Evolutionary conservation across 768 basidiomycete species (phyloP).

Genomic region (Neoboletus brunneissimus): DNA sequence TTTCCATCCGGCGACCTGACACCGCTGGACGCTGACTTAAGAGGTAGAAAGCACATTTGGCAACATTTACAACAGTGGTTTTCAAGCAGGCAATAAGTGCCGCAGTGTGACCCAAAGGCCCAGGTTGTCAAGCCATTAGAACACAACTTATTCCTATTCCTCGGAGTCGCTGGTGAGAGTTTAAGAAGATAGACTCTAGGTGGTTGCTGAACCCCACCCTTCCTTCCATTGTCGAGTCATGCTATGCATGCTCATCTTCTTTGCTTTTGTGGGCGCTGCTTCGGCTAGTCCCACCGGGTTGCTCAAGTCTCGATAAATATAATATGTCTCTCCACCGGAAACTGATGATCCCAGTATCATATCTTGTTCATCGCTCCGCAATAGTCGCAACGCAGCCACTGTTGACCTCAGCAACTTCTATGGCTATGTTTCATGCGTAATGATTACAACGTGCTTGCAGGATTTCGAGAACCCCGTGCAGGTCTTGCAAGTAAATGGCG

Average conservation of each 20-base stretch:
- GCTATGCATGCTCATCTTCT: not conserved
- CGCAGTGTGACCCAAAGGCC: not conserved
- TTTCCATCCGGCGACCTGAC: not conserved
- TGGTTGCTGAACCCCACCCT: not conserved
- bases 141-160: too few species aligned
- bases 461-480: not conserved
- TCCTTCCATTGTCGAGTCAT: not conserved
- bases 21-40: not conserved
- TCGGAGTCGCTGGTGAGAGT: too few species aligned
- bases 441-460: slow-evolving; percentile 15
- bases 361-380: slow-evolving; percentile 18
- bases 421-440: slow-evolving; percentile 18
- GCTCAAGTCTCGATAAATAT: slow-evolving; percentile 6
- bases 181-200: not conserved
- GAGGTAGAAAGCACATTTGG: not conserved
- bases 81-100: not conserved
- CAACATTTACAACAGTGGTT: not conserved
- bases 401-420: slow-evolving; percentile 20
- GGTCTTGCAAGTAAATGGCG: slow-evolving; percentile 4
- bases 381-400: slow-evolving; percentile 18
- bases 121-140: not conserved
- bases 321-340: too few species aligned
- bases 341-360: too few species aligned
- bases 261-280: slow-evolving; percentile 1
- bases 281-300: not conserved